Conservation (phyloP, 2,329 filamentous ascomycete species). For the Lasiodiplodia citricola region DNA sequence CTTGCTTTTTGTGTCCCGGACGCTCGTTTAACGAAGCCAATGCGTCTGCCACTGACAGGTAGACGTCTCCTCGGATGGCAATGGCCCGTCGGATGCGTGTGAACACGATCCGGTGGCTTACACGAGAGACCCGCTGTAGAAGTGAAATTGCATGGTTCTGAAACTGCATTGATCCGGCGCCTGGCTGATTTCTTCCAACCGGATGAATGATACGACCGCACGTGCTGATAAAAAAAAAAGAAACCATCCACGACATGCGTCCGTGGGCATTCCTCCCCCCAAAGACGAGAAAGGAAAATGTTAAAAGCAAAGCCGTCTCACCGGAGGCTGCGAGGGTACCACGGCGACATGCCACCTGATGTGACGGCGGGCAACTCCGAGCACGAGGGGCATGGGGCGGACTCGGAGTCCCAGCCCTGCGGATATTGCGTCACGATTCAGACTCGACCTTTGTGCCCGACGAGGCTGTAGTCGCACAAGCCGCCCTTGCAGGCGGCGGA, state of each 20-base stretch:
- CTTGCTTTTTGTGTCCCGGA: neutral
- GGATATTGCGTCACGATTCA: conserved; percentile 18
- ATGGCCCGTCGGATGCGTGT: neutral
- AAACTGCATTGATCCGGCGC: neutral
- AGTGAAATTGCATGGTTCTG: neutral
- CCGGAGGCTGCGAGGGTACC: neutral
- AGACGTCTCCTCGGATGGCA: neutral
- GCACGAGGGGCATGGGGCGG: neutral
- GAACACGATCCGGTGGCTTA: neutral
- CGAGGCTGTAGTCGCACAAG: neutral
- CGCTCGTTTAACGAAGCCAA: neutral
- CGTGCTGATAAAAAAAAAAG: neutral
- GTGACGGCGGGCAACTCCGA: conserved; percentile 14
- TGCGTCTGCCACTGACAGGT: neutral
- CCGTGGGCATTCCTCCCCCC: neutral
- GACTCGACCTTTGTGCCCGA: neutral
- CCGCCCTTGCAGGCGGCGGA: conserved; percentile 3
- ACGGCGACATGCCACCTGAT: neutral
- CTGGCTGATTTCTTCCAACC: neutral
- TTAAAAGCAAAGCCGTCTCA: neutral
- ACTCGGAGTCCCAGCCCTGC: conserved; percentile 14
- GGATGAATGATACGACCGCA: neutral
- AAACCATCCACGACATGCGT: neutral
- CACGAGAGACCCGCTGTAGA: no score
- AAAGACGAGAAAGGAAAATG: neutral